Conservation (phyloP, 352 stramenopile species). For the Pythium chondricola region DNA sequence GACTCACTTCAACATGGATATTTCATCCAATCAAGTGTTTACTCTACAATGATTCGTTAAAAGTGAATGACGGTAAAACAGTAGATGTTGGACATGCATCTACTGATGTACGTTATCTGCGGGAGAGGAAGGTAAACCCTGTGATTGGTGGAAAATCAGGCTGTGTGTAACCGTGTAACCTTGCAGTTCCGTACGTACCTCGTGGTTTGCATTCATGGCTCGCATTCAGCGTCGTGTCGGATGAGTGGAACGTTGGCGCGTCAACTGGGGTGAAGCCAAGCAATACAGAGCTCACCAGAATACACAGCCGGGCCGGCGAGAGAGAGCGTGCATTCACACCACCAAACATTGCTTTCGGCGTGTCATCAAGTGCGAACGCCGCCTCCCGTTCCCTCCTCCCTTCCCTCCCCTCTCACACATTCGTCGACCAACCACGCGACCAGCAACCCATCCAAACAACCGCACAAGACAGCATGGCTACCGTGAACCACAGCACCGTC, state of each 20-base stretch:
- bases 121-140: too few relatives aligned
- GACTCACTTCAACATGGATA: conserved; percentile 13
- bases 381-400: background rate
- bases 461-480: background rate
- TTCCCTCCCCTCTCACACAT: background rate
- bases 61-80: too few relatives aligned
- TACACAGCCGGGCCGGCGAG: too few relatives aligned
- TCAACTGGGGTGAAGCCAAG: background rate
- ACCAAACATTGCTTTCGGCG: background rate
- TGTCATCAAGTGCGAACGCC: too few relatives aligned
- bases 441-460: too few relatives aligned
- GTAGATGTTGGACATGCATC: too few relatives aligned
- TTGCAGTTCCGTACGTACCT: background rate
- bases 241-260: conserved; percentile 4
- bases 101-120: too few relatives aligned
- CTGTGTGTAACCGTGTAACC: too few relatives aligned
- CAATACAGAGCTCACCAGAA: too few relatives aligned
- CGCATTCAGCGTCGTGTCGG: conserved; percentile 4
- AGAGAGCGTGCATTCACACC: too few relatives aligned
- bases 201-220: background rate
- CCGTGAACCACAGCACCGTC: background rate
- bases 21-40: conserved; percentile 7
- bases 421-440: background rate
- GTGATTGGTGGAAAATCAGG: conserved; percentile 3
- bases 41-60: conserved; percentile 1